Percentiles rank a stretch among this genome's conserved stretches.
These are phyloP conservation scores for Lipomyces starkeyi DNA, from an alignment of 805 yeast genomes.

Conservation along the genomic window DNA sequence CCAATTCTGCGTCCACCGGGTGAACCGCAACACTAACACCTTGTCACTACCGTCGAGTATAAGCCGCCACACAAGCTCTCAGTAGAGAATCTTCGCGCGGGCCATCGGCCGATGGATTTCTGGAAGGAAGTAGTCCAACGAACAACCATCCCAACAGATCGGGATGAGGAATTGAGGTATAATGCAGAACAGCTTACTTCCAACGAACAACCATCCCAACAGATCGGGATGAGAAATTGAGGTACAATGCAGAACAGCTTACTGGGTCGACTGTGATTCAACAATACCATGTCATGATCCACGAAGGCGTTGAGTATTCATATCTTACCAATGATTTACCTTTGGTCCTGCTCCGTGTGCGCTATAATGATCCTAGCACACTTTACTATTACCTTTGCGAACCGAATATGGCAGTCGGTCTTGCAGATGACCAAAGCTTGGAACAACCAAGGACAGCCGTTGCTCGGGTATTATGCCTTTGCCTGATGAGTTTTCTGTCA, in stretches of 20 bases:
- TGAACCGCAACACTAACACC: not conserved
- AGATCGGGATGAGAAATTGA: constrained; percentile 4
- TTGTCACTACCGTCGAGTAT: constrained; percentile 3
- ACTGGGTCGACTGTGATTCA: not conserved
- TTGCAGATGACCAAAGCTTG: constrained; percentile 1
- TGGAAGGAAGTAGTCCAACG: not conserved
- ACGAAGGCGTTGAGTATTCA: constrained; percentile 1
- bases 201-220: no score
- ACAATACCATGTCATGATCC: not conserved
- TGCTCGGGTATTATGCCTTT: constrained; percentile 8
- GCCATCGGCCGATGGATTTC: constrained; percentile 3
- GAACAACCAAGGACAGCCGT: not conserved
- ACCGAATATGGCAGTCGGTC: constrained; percentile 1
- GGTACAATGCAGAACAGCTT: not conserved
- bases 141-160: not conserved
- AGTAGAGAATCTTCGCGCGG: not conserved
- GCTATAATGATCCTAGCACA: constrained; percentile 3
- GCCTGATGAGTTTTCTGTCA: constrained; percentile 3
- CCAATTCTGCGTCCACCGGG: constrained; percentile 1
- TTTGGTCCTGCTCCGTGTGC: not conserved
- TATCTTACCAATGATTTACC: constrained; percentile 1
- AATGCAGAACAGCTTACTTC: no score
- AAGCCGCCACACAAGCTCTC: not conserved
- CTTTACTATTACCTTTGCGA: constrained; percentile 9
- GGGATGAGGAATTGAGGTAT: no score